These are phyloP conservation scores for Komagataella kurtzmanii DNA, from an alignment of 805 yeast genomes.

Conservation along the genomic window DNA sequence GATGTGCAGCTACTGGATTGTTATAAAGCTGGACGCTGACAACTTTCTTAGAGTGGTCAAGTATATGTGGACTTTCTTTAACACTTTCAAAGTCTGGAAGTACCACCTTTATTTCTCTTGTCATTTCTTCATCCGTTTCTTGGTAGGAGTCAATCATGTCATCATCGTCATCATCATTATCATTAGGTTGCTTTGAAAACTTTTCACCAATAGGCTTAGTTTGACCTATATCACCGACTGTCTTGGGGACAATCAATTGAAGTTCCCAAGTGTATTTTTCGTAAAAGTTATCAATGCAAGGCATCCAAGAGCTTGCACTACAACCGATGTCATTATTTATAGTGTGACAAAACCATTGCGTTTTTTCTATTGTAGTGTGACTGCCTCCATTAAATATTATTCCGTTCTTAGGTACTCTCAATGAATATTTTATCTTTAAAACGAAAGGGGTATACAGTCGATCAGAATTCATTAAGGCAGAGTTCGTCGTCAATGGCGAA, in stretches of 20 bases:
- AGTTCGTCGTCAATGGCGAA: slow-evolving; percentile 19
- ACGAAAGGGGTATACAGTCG: slow-evolving; percentile 61
- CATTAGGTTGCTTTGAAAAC: slow-evolving; percentile 17
- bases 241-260: slow-evolving; percentile 73
- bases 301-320: slow-evolving; percentile 94
- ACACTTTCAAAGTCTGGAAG: slow-evolving; percentile 58
- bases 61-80: slow-evolving; percentile 62
- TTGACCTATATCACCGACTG: slow-evolving; percentile 56
- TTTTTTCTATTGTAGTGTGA: slow-evolving; percentile 27
- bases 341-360: slow-evolving; percentile 78
- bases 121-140: slow-evolving; percentile 20
- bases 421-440: slow-evolving; percentile 51
- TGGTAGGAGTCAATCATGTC: slow-evolving; percentile 11
- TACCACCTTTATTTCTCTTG: slow-evolving; percentile 45
- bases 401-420: slow-evolving; percentile 61
- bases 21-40: slow-evolving; percentile 60
- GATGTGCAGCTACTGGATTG: slow-evolving; percentile 87
- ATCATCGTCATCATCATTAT: slow-evolving; percentile 17
- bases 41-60: slow-evolving; percentile 61
- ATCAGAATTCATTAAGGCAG: slow-evolving; percentile 18
- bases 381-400: slow-evolving; percentile 57
- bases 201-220: slow-evolving; percentile 27
- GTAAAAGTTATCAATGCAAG: slow-evolving; percentile 82
- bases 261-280: slow-evolving; percentile 89
- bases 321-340: slow-evolving; percentile 64